Conservation (phyloP, 768 basidiomycete genomes). For the Lactifluus volemus region DNA sequence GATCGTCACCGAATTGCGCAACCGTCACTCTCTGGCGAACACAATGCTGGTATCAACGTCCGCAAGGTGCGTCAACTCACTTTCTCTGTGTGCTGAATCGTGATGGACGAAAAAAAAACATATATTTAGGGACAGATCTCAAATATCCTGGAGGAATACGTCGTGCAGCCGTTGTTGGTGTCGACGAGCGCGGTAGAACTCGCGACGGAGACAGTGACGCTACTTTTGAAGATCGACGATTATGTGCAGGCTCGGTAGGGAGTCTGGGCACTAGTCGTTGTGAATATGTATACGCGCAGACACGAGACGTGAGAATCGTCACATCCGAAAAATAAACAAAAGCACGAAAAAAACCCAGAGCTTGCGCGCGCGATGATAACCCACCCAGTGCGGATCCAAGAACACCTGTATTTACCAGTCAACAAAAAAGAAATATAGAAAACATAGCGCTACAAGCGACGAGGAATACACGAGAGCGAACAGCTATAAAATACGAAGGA, state of each 20-base stretch:
- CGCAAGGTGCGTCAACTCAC: constrained; percentile 57
- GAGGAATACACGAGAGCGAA: constrained; percentile 4
- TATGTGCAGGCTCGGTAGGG: constrained; percentile 70
- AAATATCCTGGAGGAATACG: constrained; percentile 95
- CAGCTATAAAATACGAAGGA: background rate
- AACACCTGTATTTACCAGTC: background rate
- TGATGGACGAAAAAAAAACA: no score
- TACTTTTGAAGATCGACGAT: constrained; percentile 93
- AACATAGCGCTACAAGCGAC: constrained; percentile 16
- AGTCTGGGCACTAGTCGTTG: background rate
- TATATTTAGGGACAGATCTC: constrained; percentile 82
- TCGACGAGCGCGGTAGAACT: constrained; percentile 93
- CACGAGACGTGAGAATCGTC: constrained; percentile 1
- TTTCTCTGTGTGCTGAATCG: background rate
- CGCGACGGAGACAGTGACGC: constrained; percentile 94
- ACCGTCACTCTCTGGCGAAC: constrained; percentile 95
- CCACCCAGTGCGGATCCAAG: background rate
- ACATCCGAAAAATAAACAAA: background rate
- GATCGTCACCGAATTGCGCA: constrained; percentile 95
- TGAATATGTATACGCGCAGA: constrained; percentile 6
- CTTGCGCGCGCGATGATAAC: no score
- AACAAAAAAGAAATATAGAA: background rate
- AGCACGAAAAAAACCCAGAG: no score
- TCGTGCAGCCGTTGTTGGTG: constrained; percentile 91
- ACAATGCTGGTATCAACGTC: constrained; percentile 95